These are phyloP conservation scores for Diaporthe citriasiana DNA, from an alignment of 2,329 filamentous ascomycete species.

Conservation along the genomic window DNA sequence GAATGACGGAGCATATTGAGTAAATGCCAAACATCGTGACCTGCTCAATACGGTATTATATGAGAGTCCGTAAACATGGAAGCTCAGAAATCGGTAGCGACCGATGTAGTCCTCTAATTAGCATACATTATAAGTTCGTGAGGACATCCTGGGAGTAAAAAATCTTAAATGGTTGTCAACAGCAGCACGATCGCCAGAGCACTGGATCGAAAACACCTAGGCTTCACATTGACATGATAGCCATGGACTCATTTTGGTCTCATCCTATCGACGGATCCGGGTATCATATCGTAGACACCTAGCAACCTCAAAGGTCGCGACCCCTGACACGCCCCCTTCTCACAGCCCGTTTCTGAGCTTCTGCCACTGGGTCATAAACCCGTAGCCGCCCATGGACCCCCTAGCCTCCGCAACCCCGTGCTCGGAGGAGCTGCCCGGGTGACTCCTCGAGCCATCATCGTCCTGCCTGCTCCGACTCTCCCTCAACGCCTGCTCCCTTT, in stretches of 20 bases:
- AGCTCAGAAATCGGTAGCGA: neutral
- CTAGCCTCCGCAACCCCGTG: constrained; percentile 55
- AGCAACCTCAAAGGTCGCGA: neutral
- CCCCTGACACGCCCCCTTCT: constrained; percentile 29
- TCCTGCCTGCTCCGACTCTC: constrained; percentile 51
- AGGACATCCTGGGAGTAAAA: neutral
- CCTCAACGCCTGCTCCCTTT: constrained; percentile 50
- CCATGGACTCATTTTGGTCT: neutral
- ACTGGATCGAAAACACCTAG: neutral
- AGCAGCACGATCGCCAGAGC: neutral
- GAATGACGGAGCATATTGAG: neutral
- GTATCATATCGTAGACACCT: constrained; percentile 2
- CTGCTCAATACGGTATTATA: neutral
- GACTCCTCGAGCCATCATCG: constrained; percentile 52
- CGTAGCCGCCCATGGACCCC: constrained; percentile 65
- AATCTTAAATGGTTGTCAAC: neutral
- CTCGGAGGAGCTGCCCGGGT: constrained; percentile 47
- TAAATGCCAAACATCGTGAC: neutral
- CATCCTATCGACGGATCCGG: neutral
- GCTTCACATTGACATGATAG: no score
- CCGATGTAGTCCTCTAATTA: no score
- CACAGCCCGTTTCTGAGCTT: constrained; percentile 69
- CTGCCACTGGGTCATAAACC: constrained; percentile 74
- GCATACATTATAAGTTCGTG: neutral
- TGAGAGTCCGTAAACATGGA: neutral